Base-by-base conservation (phyloP, 257 asterid genomes). In the Solanum infundibuliforme region DNA sequence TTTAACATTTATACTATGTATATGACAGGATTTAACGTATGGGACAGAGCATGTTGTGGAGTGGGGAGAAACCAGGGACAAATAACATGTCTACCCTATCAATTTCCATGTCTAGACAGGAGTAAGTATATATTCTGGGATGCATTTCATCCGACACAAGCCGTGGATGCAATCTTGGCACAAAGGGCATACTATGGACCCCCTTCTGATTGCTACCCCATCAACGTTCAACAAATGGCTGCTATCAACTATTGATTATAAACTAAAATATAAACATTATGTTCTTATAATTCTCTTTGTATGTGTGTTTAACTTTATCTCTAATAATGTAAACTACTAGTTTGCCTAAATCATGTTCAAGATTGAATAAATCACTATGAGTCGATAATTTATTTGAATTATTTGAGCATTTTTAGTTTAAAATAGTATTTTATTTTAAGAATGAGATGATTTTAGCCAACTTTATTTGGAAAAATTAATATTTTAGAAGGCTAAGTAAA, bases 81-180 rank as follows among this genome's bases (percentile, higher is more conserved):
- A 91, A 92, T 96, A 48, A 96, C 98, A 8, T 96, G 99, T 86
- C 88, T 94, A 87, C 94, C 95, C 0, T 93, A 93, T 91, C 20
- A 43, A 2, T 39, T 91, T 13, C 98, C 99, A 1, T 95, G 98
- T 79, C 5, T 77, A 1, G 89, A 94, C 29, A 85, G 99, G 90
- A 91, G 88, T 13, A 90, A 92, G 83, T 96, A 94, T 34, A 91
- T 96, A 6, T 96, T 95, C 43, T 96, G 99, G 99, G 99, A 96
- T 89, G 98, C 98, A 2, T 94, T 94, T 75, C 99, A 96, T 89
- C 96, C 99, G 0, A 95, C 98, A 0, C 96, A 95, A 86, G 93
- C 91, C 1, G 97, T 94, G 7, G 89, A 92, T 79, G 94, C 96
- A 1, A 88, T 95, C 5, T 93, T 94, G 25, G 98, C 98, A 8